Evolutionary conservation across 2,329 filamentous ascomycete species (phyloP).

Genomic region (Aspergillus clavatus): DNA sequence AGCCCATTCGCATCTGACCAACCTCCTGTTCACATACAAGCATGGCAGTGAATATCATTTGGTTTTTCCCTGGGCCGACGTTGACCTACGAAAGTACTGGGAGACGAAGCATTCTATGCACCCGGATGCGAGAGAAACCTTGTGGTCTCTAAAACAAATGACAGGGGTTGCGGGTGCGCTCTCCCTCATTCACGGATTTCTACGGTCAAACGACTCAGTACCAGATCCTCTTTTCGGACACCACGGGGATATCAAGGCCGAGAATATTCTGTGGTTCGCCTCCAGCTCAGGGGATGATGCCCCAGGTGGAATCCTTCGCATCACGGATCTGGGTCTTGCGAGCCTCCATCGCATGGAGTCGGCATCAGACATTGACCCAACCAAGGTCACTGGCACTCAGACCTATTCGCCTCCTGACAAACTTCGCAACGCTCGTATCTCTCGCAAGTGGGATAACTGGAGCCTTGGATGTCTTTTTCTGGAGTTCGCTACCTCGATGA

Average conservation of each 20-base stretch:
- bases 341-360: conserved; percentile 32
- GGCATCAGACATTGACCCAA: conserved; percentile 21
- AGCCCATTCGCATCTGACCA: conserved; percentile 20
- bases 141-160: conserved; percentile 29
- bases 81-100: conserved; percentile 26
- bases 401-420: conserved; percentile 41
- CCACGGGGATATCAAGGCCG: conserved; percentile 35
- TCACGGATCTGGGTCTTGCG: conserved; percentile 34
- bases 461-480: conserved; percentile 34
- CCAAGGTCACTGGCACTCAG: conserved; percentile 12
- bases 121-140: conserved; percentile 10
- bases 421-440: conserved; percentile 16
- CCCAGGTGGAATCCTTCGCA: conserved; percentile 18
- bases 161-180: conserved; percentile 23
- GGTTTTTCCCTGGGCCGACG: conserved; percentile 26
- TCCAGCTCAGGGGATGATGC: not conserved
- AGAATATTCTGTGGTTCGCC: conserved; percentile 33
- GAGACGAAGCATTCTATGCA: conserved; percentile 5
- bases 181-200: conserved; percentile 20
- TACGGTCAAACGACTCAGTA: not conserved
- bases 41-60: conserved; percentile 20
- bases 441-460: conserved; percentile 26
- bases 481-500: conserved; percentile 35
- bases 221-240: conserved; percentile 23
- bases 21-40: conserved; percentile 26